These are phyloP conservation scores for Mucor piriformis DNA, from an alignment of 371 early-diverging fungal species.

Conservation along the genomic window DNA sequence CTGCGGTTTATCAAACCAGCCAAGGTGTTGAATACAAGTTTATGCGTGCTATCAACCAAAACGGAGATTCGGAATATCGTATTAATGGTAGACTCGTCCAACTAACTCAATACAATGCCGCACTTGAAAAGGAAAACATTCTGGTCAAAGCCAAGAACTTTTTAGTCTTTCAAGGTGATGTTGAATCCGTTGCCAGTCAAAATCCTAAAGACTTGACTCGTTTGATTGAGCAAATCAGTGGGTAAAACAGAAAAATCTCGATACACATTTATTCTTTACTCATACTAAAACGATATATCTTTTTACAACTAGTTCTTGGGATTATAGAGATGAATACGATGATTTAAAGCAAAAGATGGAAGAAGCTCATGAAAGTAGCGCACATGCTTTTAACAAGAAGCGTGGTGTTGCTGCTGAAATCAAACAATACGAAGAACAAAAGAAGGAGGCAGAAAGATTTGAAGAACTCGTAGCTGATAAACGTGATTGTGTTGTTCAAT, in stretches of 20 bases:
- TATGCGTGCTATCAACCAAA: conserved; percentile 68
- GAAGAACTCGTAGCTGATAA: conserved; percentile 66
- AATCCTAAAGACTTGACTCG: conserved; percentile 92
- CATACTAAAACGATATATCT: no score
- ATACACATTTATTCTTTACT: no score
- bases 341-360: conserved; percentile 82
- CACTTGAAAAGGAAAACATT: conserved; percentile 89
- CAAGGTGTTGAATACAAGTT: conserved; percentile 61
- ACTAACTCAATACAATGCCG: conserved; percentile 74
- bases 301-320: conserved; percentile 85
- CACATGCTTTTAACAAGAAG: conserved; percentile 87
- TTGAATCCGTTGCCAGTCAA: conserved; percentile 96
- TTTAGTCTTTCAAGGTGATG: conserved; percentile 99
- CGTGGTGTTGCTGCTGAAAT: conserved; percentile 87
- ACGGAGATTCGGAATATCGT: conserved; percentile 86
- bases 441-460: conserved; percentile 87
- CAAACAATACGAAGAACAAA: conserved; percentile 90
- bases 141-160: conserved; percentile 96
- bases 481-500: conserved; percentile 62
- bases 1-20: conserved; percentile 77
- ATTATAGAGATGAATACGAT: conserved; percentile 89
- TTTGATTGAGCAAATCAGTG: conserved; percentile 96
- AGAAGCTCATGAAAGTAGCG: conserved; percentile 84
- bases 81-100: conserved; percentile 77
- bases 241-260: conserved; percentile 33